Conservation (phyloP, 2,329 filamentous ascomycete species). For the Oidium heveae region DNA sequence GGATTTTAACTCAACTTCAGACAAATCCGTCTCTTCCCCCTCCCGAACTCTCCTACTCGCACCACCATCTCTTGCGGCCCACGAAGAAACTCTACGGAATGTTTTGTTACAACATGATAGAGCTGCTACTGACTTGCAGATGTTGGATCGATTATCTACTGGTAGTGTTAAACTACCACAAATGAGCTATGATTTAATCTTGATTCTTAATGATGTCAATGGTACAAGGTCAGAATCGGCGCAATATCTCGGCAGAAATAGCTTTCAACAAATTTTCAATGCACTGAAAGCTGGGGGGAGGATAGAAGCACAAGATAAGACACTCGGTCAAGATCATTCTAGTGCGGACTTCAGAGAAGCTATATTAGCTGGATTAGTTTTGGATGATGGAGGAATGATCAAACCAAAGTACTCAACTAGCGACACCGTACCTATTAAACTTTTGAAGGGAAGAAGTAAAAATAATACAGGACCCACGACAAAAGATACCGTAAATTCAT, state of each 20-base stretch:
- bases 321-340: conserved; percentile 20
- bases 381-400: conserved; percentile 36
- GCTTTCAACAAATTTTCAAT: conserved; percentile 43
- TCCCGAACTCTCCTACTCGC: conserved; percentile 54
- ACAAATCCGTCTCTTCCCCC: too few species aligned
- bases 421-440: conserved; percentile 23
- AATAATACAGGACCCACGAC: conserved; percentile 7
- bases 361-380: conserved; percentile 55
- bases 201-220: conserved; percentile 60
- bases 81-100: conserved; percentile 50
- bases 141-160: conserved; percentile 79
- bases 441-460: conserved; percentile 29
- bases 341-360: conserved; percentile 43
- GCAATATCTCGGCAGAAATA: conserved; percentile 36
- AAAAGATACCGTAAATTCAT: conserved; percentile 12
- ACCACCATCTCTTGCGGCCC: conserved; percentile 67
- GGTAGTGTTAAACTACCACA: conserved; percentile 55
- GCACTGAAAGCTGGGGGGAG: conserved; percentile 45
- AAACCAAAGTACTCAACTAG: conserved; percentile 33
- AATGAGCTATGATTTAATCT: conserved; percentile 58
- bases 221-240: conserved; percentile 36
- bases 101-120: conserved; percentile 53
- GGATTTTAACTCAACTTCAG: too few species aligned
- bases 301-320: conserved; percentile 43
- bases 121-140: conserved; percentile 65